These are phyloP conservation scores for Abrus precatorius DNA, from an alignment of 306 rosid genomes.

Conservation along the genomic window DNA sequence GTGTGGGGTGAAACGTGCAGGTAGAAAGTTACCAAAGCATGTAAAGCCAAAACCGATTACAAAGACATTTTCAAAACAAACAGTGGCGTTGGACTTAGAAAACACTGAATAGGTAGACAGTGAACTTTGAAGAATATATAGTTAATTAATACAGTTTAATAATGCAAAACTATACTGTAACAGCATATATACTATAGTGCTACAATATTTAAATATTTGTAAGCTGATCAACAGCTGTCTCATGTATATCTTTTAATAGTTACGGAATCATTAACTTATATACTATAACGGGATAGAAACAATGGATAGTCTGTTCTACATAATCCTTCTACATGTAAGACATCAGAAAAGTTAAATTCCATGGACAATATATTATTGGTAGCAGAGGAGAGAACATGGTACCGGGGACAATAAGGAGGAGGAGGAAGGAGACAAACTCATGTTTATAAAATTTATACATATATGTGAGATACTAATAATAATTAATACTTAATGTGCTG, in stretches of 20 bases:
- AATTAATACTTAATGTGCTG: background rate
- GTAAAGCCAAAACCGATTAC: constrained; percentile 38
- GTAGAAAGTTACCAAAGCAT: constrained; percentile 33
- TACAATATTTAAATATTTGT: background rate
- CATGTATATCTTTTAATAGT: constrained; percentile 22
- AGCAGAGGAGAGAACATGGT: constrained; percentile 32
- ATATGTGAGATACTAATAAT: background rate
- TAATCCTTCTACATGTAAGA: constrained; percentile 45
- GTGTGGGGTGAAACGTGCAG: constrained; percentile 27
- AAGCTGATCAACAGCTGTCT: constrained; percentile 27
- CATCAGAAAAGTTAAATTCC: constrained; percentile 57
- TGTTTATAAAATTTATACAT: background rate
- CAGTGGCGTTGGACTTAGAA: constrained; percentile 40
- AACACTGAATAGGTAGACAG: constrained; percentile 42
- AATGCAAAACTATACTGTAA: background rate
- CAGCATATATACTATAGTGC: background rate
- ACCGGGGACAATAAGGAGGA: constrained; percentile 41
- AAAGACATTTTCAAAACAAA: constrained; percentile 20
- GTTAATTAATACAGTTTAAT: constrained; percentile 4
- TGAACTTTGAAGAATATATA: background rate
- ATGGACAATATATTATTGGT: constrained; percentile 48
- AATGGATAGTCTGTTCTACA: constrained; percentile 32
- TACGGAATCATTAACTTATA: constrained; percentile 3
- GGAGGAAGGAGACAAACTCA: constrained; percentile 18
- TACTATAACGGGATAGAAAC: constrained; percentile 44